These are phyloP conservation scores for Chrysopogon serrulatus DNA, from an alignment of 176 grass and related monocot genomes.

Conservation along the genomic window DNA sequence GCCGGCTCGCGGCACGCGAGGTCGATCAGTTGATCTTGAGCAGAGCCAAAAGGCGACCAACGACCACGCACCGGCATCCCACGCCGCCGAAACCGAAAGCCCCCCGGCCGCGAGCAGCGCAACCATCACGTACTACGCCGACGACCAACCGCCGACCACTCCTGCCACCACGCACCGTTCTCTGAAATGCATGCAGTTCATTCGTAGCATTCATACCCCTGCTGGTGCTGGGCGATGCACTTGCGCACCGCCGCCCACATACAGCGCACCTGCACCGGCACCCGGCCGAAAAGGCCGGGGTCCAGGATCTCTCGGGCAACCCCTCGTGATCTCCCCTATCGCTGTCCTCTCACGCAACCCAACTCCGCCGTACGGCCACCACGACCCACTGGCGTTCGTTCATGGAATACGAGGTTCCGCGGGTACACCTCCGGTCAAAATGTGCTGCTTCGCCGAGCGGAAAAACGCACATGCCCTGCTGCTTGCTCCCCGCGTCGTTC, in stretches of 20 bases:
- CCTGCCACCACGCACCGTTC: background rate
- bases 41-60: constrained; percentile 22
- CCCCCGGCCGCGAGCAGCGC: background rate
- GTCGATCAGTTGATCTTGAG: background rate
- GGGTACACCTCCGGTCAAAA: constrained; percentile 8
- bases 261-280: constrained; percentile 12
- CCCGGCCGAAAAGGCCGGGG: background rate
- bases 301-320: background rate
- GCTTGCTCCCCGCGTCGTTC: constrained; percentile 1
- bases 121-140: background rate
- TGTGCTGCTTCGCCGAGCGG: background rate
- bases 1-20: background rate
- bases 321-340: constrained; percentile 1
- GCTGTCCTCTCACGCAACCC: background rate
- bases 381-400: background rate
- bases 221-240: background rate
- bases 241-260: background rate
- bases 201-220: background rate
- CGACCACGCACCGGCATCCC: background rate
- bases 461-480: background rate
- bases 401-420: constrained; percentile 14
- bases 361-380: background rate
- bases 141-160: background rate
- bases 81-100: background rate
- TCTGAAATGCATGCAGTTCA: background rate